Base-by-base conservation (phyloP, 169 alveolate species). In the Eimeria sp. region DNA sequence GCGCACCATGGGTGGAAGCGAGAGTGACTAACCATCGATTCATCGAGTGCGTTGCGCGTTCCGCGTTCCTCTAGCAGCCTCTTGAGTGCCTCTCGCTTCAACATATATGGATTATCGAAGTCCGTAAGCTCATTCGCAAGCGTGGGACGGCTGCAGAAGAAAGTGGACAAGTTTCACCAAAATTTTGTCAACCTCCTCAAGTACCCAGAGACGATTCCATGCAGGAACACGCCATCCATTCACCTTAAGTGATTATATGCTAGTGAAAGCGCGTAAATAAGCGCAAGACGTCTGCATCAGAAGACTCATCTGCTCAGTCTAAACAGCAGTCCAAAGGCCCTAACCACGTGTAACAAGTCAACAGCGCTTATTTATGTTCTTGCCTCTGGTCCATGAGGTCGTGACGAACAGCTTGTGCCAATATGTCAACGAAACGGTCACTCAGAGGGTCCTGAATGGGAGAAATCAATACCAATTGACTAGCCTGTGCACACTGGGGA, bases 101-200 rank as follows among this genome's bases (percentile, higher is more conserved):
- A 87, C 97, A 95, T 94, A 78, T 96, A 96, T 56, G 97, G 97
- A 40, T 89, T 89, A 43, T 96, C 97, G 60, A 54, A 95, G 89
- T 96, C 97, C 58, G 97, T 78, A 43, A 93, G 33, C 91, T 94
- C 97, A 72, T 96, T 93, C 49, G 64, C 91, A n/a, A 96, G 95
- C n/a, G 87, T 72, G 56, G 97, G 97, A 25, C 97, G 96, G 82
- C 97, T 95, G 97, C 52, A 77, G 60, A 37, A 25, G 37, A 6
- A 14, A 6, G 56, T 74, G 33, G 30, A 40, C 76, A 72, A n/a
- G 77, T 25, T 54, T 49, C 88, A 46, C 62, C 10, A 46, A 4
- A 49, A 78, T 16, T 52, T 27, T 68, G 37, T 46, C 14, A 20
- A 6, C n/a, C 77, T 10, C 23, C 8, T 71, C 54, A 52, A 40